Conservation (phyloP, 306 rosid genomes). For the Citrullus amarus region DNA sequence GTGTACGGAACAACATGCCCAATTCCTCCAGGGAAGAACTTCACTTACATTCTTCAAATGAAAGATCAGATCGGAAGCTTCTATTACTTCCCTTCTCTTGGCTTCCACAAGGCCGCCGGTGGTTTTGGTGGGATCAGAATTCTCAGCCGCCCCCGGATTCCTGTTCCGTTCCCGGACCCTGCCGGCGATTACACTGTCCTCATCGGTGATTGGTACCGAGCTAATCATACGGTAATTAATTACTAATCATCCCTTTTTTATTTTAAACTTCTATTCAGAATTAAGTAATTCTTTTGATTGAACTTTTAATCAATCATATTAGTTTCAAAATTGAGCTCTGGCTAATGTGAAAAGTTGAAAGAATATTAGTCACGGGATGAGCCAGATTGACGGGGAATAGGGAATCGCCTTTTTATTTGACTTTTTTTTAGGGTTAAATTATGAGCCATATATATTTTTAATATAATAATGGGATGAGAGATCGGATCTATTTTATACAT, state of each 20-base stretch:
- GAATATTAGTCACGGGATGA: not conserved
- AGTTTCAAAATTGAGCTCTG: not conserved
- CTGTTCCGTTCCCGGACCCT: slow-evolving; percentile 88
- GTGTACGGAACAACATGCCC: slow-evolving; percentile 91
- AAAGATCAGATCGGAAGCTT: slow-evolving; percentile 96
- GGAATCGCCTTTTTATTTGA: not conserved
- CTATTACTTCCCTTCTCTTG: slow-evolving; percentile 87
- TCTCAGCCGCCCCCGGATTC: slow-evolving; percentile 86
- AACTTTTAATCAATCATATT: not conserved
- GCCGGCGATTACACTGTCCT: slow-evolving; percentile 79
- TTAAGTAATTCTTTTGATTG: not conserved
- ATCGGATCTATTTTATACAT: too few species aligned
- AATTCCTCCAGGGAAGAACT: slow-evolving; percentile 80
- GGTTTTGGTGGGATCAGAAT: slow-evolving; percentile 95
- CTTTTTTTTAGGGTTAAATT: not conserved
- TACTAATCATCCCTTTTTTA: not conserved
- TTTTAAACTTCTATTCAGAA: not conserved
- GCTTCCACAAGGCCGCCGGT: slow-evolving; percentile 94
- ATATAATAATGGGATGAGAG: too few species aligned
- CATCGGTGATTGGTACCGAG: slow-evolving; percentile 87
- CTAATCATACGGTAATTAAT: slow-evolving; percentile 70
- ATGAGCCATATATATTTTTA: too few species aligned
- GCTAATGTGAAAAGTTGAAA: not conserved
- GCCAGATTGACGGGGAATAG: not conserved
- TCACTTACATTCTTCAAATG: slow-evolving; percentile 88